These are phyloP conservation scores for Oemleria cerasiformis DNA, from an alignment of 306 rosid genomes.

Conservation along the genomic window DNA sequence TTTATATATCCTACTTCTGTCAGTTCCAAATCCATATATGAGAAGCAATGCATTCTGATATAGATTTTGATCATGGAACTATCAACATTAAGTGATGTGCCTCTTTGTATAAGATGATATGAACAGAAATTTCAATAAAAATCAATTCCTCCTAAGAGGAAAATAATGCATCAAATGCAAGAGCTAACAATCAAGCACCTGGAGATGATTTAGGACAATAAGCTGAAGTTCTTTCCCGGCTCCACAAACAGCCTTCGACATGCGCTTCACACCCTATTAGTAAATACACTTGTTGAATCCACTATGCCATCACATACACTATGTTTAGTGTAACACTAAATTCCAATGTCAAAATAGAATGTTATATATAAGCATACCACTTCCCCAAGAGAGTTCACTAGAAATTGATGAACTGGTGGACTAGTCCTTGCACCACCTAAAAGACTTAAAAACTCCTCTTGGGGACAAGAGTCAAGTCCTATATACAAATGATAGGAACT, in stretches of 20 bases:
- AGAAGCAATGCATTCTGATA: neutral
- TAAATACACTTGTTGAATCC: slow-evolving; percentile 34
- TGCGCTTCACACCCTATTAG: slow-evolving; percentile 81
- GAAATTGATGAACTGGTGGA: slow-evolving; percentile 91
- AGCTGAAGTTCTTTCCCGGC: slow-evolving; percentile 96
- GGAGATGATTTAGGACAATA: slow-evolving; percentile 83
- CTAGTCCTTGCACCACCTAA: slow-evolving; percentile 97
- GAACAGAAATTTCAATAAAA: neutral
- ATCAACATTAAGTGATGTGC: neutral
- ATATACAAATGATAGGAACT: slow-evolving; percentile 27
- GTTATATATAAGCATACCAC: slow-evolving; percentile 48
- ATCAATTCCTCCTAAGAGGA: neutral
- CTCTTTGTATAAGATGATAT: neutral
- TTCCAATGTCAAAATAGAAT: slow-evolving; percentile 17
- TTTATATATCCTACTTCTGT: neutral
- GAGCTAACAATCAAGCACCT: slow-evolving; percentile 47
- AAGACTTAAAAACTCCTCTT: slow-evolving; percentile 91
- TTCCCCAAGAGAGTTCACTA: slow-evolving; percentile 89
- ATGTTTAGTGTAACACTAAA: neutral
- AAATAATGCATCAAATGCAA: slow-evolving; percentile 13
- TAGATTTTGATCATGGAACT: neutral
- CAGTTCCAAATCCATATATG: neutral
- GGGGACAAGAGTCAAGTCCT: slow-evolving; percentile 84
- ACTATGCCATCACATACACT: slow-evolving; percentile 20
- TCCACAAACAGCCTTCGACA: slow-evolving; percentile 77